These are phyloP conservation scores for Patellifolia procumbens DNA, from an alignment of 179 eudicot genomes.

Conservation along the genomic window DNA sequence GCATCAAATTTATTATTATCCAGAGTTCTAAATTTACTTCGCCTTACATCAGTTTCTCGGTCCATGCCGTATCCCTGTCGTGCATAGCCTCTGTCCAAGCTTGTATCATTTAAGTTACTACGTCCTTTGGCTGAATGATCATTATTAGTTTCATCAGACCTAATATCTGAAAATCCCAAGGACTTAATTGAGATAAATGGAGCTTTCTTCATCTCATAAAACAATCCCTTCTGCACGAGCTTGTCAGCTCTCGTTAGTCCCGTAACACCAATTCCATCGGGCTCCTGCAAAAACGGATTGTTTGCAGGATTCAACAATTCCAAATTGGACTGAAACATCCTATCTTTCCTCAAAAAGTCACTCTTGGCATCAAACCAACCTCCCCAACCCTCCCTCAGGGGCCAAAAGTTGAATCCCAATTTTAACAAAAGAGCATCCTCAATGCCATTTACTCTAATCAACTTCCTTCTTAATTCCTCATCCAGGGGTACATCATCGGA, in stretches of 20 bases:
- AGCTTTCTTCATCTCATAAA: conserved; percentile 50
- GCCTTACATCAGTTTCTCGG: conserved; percentile 31
- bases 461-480: conserved; percentile 57
- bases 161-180: conserved; percentile 28
- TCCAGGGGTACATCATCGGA: conserved; percentile 82
- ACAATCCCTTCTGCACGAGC: conserved; percentile 47
- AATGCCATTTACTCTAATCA: conserved; percentile 47
- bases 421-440: conserved; percentile 78
- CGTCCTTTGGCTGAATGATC: conserved; percentile 12
- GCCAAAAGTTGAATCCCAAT: conserved; percentile 47
- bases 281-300: conserved; percentile 80
- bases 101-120: background rate
- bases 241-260: conserved; percentile 69
- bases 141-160: conserved; percentile 15
- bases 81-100: conserved; percentile 11
- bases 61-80: conserved; percentile 12
- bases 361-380: conserved; percentile 90
- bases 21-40: conserved; percentile 47
- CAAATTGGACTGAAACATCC: conserved; percentile 74
- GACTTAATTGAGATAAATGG: conserved; percentile 58
- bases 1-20: conserved; percentile 27
- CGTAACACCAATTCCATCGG: conserved; percentile 67
- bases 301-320: conserved; percentile 71
- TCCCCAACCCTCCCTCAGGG: conserved; percentile 86
- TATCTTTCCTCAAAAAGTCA: conserved; percentile 80